phyloP scores from a whole-genome alignment of 495 filamentous ascomycete genomes.

The Paragyromitra xinjiangensis region DNA sequence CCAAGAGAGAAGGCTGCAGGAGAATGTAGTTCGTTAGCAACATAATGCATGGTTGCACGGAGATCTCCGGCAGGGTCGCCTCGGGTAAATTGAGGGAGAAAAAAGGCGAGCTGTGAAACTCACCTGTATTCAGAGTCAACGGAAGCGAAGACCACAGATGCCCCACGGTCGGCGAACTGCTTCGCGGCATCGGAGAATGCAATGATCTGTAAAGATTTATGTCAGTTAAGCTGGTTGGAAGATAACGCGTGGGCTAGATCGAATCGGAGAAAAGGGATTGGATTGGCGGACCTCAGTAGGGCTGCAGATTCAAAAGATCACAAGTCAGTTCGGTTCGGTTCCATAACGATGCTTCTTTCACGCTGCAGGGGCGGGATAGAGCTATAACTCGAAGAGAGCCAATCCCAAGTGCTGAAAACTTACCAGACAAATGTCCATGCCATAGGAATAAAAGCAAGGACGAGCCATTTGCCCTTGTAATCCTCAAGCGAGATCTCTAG shows the following conservation, averaged over 20 bases:
- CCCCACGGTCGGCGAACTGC: slow-evolving; percentile 61
- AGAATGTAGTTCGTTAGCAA: slow-evolving; percentile 20
- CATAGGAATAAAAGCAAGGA: slow-evolving; percentile 66
- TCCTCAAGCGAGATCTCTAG: slow-evolving; percentile 61
- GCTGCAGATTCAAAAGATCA: slow-evolving; percentile 43
- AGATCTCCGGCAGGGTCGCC: slow-evolving; percentile 46
- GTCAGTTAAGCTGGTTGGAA: slow-evolving; percentile 21
- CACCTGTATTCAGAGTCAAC: slow-evolving; percentile 63
- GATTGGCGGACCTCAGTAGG: slow-evolving; percentile 60
- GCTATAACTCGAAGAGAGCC: neutral
- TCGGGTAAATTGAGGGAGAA: slow-evolving; percentile 56
- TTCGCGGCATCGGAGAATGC: slow-evolving; percentile 62
- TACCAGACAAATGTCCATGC: slow-evolving; percentile 66
- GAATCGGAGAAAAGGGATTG: slow-evolving; percentile 11
- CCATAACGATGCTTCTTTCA: slow-evolving; percentile 1
- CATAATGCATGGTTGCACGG: slow-evolving; percentile 61
- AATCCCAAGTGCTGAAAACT: slow-evolving; percentile 20
- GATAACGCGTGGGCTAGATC: slow-evolving; percentile 9
- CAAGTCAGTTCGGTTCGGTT: slow-evolving; percentile 35
- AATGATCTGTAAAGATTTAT: slow-evolving; percentile 59
- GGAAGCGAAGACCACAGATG: slow-evolving; percentile 66
- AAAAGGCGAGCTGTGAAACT: slow-evolving; percentile 21
- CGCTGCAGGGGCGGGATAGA: slow-evolving; percentile 17
- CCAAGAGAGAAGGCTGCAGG: slow-evolving; percentile 66
- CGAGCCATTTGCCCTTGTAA: slow-evolving; percentile 63